phyloP scores from a whole-genome alignment of 2,329 filamentous ascomycete species.

The Chaetomiaceae sp. region DNA sequence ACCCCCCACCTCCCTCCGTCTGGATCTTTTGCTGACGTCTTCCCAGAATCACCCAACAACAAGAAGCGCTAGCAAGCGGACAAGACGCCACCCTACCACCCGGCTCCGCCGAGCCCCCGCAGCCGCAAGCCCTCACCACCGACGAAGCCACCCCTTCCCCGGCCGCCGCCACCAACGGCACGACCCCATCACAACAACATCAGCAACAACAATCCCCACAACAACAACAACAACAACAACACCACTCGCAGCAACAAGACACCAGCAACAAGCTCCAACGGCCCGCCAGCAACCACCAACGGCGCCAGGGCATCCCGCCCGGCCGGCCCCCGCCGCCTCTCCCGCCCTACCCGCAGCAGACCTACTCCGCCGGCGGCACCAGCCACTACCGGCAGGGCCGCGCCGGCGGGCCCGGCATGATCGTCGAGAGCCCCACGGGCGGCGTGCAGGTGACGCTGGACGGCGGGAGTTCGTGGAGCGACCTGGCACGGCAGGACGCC shows the following conservation, averaged over 20 bases:
- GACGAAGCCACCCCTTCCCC: slow-evolving; percentile 36
- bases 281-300: slow-evolving; percentile 9
- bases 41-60: slow-evolving; percentile 23
- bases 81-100: not conserved
- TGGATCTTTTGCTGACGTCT: not conserved
- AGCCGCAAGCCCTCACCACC: slow-evolving; percentile 45
- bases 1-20: not conserved
- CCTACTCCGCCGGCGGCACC: slow-evolving; percentile 33
- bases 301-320: slow-evolving; percentile 18
- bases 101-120: slow-evolving; percentile 19
- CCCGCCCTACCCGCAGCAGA: slow-evolving; percentile 42
- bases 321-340: slow-evolving; percentile 35
- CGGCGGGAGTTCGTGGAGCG: slow-evolving; percentile 83
- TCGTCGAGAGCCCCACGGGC: slow-evolving; percentile 70
- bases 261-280: slow-evolving; percentile 6
- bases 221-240: slow-evolving; percentile 22
- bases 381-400: slow-evolving; percentile 28
- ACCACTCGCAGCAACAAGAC: slow-evolving; percentile 12
- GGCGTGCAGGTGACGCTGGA: slow-evolving; percentile 89
- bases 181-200: slow-evolving; percentile 13
- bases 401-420: slow-evolving; percentile 49
- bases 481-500: slow-evolving; percentile 77
- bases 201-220: slow-evolving; percentile 27
- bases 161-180: slow-evolving; percentile 14
- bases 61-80: slow-evolving; percentile 6